Base-by-base conservation (phyloP, 2,329 filamentous ascomycete genomes). In the Lizonia empirigonia region DNA sequence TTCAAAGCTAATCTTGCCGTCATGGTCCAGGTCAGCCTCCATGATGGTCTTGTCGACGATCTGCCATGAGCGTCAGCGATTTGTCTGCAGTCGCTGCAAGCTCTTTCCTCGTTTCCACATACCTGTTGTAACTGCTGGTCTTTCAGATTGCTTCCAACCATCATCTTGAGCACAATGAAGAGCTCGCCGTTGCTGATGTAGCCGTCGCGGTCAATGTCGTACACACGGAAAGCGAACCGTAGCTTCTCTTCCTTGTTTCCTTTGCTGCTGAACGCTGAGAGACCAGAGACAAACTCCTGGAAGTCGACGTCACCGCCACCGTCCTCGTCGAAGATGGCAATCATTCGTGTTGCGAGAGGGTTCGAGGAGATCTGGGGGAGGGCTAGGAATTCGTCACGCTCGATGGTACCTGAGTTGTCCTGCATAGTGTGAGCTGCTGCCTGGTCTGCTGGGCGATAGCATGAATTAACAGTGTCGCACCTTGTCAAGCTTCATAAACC, bases 31-130 rank as follows among this genome's bases (percentile, higher is more conserved):
- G 76, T 99, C 94, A 39, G 94, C 94, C 80, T 99, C 94, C 94
- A 97, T 97, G 74, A 99, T 97, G 53, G 94, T 99, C 85, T 99
- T 99, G 80, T 99, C 94, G 64, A 99, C 94, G 73, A 99, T 99
- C 85, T 86, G 27, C n/a, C 35, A 4, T 7, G 26, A 12, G 26
- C 12, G 40, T 64, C 44, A 66, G 59, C 52, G 50, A n/a, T 18
- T 24, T 12, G 18, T 23, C 23, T 33, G 26, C 3, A 13, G 18
- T 2, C 2, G 12, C 18, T 4, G 5, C 22, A 29, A 9, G 9
- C 8, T 15, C 22, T 9, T 20, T 18, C 6, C 9, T 10, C 37
- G 23, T n/a, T 7, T 33, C 8, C 16, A 38, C 65, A 40, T 67
- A 80, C 78, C 76, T 93, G 94, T 80, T 99, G 94, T 73, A 99